A percentile compares a stretch with the other conserved stretches of the same genome.
phyloP scores from a whole-genome alignment of 1,139 yeast species.

The Ashbya aceris region DNA sequence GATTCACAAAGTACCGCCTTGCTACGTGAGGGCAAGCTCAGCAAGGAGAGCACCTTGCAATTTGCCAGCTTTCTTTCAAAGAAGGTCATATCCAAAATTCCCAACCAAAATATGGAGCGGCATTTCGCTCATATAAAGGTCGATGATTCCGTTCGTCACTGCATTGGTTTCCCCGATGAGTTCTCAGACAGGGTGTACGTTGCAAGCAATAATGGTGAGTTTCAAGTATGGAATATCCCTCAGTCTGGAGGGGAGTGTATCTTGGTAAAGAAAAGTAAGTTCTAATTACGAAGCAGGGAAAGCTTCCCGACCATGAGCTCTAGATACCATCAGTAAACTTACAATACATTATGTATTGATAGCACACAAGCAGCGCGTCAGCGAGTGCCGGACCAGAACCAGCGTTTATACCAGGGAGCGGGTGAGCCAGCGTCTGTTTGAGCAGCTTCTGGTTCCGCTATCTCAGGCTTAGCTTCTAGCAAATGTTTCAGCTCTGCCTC shows the following conservation, averaged over 20 bases:
- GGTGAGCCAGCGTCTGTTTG: not conserved
- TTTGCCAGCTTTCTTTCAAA: conserved; percentile 21
- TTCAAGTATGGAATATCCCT: conserved; percentile 24
- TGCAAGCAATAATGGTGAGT: conserved; percentile 24
- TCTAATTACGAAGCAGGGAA: conserved; percentile 6
- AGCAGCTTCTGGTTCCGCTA: conserved; percentile 1
- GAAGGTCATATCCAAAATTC: conserved; percentile 21
- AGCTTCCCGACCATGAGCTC: no score
- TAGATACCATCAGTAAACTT: no score
- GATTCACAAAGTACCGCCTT: conserved; percentile 3
- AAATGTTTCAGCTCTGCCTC: conserved; percentile 15
- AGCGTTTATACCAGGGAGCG: conserved; percentile 15
- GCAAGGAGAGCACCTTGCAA: conserved; percentile 13
- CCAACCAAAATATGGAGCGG: conserved; percentile 24
- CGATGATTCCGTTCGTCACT: conserved; percentile 13
- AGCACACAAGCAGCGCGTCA: no score
- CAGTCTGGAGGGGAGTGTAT: conserved; percentile 23
- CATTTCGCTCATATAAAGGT: conserved; percentile 26
- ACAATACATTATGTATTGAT: no score
- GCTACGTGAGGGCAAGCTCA: conserved; percentile 5
- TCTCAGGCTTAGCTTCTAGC: conserved; percentile 4
- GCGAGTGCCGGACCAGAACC: conserved; percentile 7
- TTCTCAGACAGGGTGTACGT: conserved; percentile 23
- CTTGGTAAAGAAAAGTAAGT: conserved; percentile 21
- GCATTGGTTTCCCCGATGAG: conserved; percentile 28